phyloP scores from a whole-genome alignment of 2,329 filamentous ascomycete genomes.

The Domatiomyces catenatus region DNA sequence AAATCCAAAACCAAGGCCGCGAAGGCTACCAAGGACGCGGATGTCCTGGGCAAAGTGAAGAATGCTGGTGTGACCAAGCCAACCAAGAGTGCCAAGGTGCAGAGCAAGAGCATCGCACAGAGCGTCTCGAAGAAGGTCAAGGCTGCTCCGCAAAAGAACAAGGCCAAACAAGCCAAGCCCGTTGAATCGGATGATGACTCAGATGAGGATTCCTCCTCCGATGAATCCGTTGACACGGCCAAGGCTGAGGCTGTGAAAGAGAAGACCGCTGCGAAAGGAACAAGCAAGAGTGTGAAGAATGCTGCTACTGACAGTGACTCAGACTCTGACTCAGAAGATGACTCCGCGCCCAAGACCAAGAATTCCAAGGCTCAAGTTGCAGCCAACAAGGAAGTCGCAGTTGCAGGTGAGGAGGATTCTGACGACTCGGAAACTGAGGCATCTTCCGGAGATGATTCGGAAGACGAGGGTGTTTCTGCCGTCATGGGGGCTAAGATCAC shows the following conservation, averaged over 20 bases:
- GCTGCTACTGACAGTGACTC: slow-evolving; percentile 22
- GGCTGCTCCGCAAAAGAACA: slow-evolving; percentile 22
- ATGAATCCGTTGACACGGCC: slow-evolving; percentile 6
- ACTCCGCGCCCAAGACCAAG: slow-evolving; percentile 21
- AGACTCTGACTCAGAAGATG: slow-evolving; percentile 18
- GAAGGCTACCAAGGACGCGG: slow-evolving; percentile 24
- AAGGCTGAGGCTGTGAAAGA: not conserved
- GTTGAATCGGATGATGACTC: slow-evolving; percentile 25
- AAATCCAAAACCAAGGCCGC: slow-evolving; percentile 30
- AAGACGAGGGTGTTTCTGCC: slow-evolving; percentile 5
- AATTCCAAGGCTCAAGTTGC: slow-evolving; percentile 10
- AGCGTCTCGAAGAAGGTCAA: slow-evolving; percentile 26
- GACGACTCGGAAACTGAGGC: slow-evolving; percentile 5
- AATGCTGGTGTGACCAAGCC: slow-evolving; percentile 31
- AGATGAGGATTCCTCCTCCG: slow-evolving; percentile 24
- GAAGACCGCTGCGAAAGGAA: not conserved
- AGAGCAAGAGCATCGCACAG: slow-evolving; percentile 31
- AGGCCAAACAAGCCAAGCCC: slow-evolving; percentile 26
- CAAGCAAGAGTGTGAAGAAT: not conserved
- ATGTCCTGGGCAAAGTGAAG: slow-evolving; percentile 33
- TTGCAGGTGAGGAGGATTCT: slow-evolving; percentile 8
- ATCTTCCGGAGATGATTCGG: slow-evolving; percentile 18
- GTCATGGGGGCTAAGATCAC: slow-evolving; percentile 1
- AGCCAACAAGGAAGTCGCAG: not conserved
- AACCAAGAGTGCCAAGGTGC: slow-evolving; percentile 28